Conservation (phyloP, 2,329 filamentous ascomycete species). For the Balansia obtecta region DNA sequence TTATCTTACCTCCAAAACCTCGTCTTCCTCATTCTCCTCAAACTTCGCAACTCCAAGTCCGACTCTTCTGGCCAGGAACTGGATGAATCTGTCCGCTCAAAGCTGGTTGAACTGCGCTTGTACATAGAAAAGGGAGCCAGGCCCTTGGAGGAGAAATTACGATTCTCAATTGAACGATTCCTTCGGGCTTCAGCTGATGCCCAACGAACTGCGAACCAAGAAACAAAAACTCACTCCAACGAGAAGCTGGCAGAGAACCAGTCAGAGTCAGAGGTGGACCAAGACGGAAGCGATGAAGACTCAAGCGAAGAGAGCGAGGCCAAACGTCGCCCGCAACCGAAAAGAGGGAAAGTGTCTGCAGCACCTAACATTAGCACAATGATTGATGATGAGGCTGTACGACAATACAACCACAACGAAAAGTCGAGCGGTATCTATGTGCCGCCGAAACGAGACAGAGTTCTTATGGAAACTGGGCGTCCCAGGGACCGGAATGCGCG, state of each 20-base stretch:
- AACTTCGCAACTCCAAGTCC: constrained; percentile 48
- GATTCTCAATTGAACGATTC: constrained; percentile 94
- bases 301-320: constrained; percentile 7
- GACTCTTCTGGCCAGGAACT: constrained; percentile 28
- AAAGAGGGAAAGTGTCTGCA: constrained; percentile 14
- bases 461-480: constrained; percentile 64
- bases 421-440: constrained; percentile 63
- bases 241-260: constrained; percentile 6
- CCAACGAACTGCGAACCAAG: constrained; percentile 28
- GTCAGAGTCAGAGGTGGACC: constrained; percentile 11
- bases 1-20: constrained; percentile 93
- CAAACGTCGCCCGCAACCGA: constrained; percentile 1
- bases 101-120: constrained; percentile 81
- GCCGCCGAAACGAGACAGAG: constrained; percentile 78
- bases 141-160: constrained; percentile 78
- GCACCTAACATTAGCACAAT: constrained; percentile 21
- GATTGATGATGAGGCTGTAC: constrained; percentile 20
- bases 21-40: constrained; percentile 73
- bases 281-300: constrained; percentile 22
- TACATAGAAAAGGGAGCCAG: constrained; percentile 89
- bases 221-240: constrained; percentile 15
- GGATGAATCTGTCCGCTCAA: constrained; percentile 59
- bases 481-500: constrained; percentile 46
- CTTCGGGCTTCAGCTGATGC: constrained; percentile 74
- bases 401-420: constrained; percentile 17